Evolutionary conservation across 2,329 filamentous ascomycete genomes (phyloP).

Genomic region (Aspergillus pseudoglaucus): DNA sequence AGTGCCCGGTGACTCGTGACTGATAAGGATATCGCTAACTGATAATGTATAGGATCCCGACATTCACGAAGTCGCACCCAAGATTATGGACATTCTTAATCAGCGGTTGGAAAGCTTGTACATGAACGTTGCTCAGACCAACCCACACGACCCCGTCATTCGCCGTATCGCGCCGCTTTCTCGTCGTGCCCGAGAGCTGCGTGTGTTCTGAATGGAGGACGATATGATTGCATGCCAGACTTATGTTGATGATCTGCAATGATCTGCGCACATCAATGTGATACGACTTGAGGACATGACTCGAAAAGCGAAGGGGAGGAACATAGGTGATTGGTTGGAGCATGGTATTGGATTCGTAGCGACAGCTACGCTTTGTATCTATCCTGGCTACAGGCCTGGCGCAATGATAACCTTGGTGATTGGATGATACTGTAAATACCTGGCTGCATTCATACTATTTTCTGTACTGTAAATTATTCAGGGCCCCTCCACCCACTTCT

Average conservation of each 20-base stretch:
- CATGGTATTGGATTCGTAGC: not conserved
- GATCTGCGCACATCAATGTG: not conserved
- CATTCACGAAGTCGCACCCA: slow-evolving; percentile 50
- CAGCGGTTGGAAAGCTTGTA: slow-evolving; percentile 53
- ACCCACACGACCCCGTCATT: slow-evolving; percentile 47
- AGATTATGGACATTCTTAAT: slow-evolving; percentile 55
- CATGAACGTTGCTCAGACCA: slow-evolving; percentile 49
- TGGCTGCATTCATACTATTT: too few species aligned
- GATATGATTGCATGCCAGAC: not conserved
- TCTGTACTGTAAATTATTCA: not conserved
- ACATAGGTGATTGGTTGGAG: not conserved
- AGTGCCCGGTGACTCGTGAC: slow-evolving; percentile 13
- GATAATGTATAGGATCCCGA: slow-evolving; percentile 41
- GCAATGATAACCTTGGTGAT: too few species aligned
- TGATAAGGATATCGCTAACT: slow-evolving; percentile 3
- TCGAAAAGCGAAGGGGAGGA: not conserved
- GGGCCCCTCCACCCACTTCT: slow-evolving; percentile 11
- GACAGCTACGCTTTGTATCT: too few species aligned
- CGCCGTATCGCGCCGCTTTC: slow-evolving; percentile 45
- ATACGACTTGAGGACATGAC: not conserved
- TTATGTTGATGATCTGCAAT: not conserved
- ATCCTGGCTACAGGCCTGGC: too few species aligned
- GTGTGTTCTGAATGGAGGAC: slow-evolving; percentile 5
- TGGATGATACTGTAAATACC: too few species aligned
- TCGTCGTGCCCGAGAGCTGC: slow-evolving; percentile 36